Base-by-base conservation (phyloP, 2,329 filamentous ascomycete species). In the Colletotrichum magnum region DNA sequence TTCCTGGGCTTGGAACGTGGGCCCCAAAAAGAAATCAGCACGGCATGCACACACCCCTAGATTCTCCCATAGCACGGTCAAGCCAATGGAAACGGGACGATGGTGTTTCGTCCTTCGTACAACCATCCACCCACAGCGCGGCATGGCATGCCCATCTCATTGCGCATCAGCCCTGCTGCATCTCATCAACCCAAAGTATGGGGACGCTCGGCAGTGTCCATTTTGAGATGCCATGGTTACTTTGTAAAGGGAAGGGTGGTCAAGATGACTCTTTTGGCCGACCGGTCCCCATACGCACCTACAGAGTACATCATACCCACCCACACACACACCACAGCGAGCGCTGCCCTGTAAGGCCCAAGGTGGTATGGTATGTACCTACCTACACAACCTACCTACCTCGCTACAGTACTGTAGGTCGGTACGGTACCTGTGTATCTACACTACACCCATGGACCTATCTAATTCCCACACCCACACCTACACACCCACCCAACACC, bases 81-180 rank as follows among this genome's bases (percentile, higher is more conserved):
- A 41, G 26, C 62, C 66, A 66, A 69, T 68, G 36, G 36, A 51
- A 43, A 18, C 32, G 39, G 28, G 18, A 18, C 12, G 36, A 52
- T 45, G 28, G 36, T n/a, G 18, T 59, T 39, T 64, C 26, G 12
- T 45, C 21, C 18, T 64, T 58, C 68, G 64, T 69, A 68, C 59
- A 64, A 64, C 59, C 57, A 47, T 57, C 68, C 59, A 68, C 52
- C 59, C 59, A 60, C 56, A 28, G 39, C 57, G 7, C 47, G 12
- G 47, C 47, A 41, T 71, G 51, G 39, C 56, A 66, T 52, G 24
- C 56, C 43, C 65, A 71, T 61, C 65, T 58, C 60, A 65, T 69
- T 61, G 66, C 69, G 57, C 66, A 66, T 69, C 69, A 71, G 69
- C 66, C 69, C 69, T 71, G 67, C 69, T 71, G 69, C 66, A 71